Evolutionary conservation across 2,329 filamentous ascomycete genomes (phyloP), one percentile per base, ranked within the genome.

Genomic region (Pezicula radicicola): DNA sequence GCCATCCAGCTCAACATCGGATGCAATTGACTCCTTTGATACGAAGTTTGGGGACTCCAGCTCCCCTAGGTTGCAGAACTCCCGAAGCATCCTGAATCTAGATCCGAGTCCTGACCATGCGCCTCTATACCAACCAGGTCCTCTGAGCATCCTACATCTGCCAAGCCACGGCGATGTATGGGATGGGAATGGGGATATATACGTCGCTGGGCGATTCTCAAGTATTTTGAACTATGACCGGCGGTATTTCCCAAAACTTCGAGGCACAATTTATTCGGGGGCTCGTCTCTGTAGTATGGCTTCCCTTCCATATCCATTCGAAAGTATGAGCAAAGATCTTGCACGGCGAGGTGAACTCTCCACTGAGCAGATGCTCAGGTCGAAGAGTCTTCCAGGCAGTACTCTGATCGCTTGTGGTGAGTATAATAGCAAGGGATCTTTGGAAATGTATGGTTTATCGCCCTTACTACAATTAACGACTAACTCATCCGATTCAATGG

Each of bases 151-250:
- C 55, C 74, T 95, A 2, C 91, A 96, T 65, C 75, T 92, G 27
- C 85, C 86, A 13, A 75, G 73, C 8, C 72, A 81, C 1, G 79
- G 55, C 15, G 49, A 56, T 46, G 56, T 62, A 13, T 73, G 63
- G 56, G 61, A 67, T 54, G 62, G 56, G 12, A 66, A 89, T 46
- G 80, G 87, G 53, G 88, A 94, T 28, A 94, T 97, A 39, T 93
- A 92, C 72, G 84, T 97, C 35, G 90, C 88, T 4, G 93, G 93
- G 0, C 83, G 93, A 15, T 97, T 97, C 66, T 88, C 91, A 4
- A 92, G 85, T 62, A 89, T 97, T 51, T 75, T 97, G 3, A 87
- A 91, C 65, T 97, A 96, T 70, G 91, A 97, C 65, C 83, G 91
- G 3, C 86, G 93, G 42, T 90, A 83, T 68, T 95, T 97, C 63